These are phyloP conservation scores for Penicillium parvum DNA, from an alignment of 495 filamentous ascomycete species.

Conservation along the genomic window DNA sequence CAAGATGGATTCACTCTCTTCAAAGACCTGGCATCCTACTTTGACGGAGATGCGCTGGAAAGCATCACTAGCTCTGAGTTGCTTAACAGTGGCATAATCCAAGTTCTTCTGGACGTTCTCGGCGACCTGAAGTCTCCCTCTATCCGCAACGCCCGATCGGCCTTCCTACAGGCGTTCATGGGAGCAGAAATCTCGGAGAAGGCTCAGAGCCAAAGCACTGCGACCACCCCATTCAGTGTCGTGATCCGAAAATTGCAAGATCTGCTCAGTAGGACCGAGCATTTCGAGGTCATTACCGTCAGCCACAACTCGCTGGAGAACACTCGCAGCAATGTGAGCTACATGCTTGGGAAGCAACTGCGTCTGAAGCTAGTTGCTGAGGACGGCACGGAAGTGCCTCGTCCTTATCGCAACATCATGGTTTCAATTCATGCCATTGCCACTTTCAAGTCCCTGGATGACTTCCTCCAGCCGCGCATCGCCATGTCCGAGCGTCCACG, in stretches of 20 bases:
- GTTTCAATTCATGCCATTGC: constrained; percentile 98
- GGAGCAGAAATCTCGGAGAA: constrained; percentile 57
- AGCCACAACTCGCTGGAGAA: constrained; percentile 90
- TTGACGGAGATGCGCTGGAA: constrained; percentile 80
- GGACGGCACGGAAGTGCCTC: constrained; percentile 83
- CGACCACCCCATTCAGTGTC: constrained; percentile 82
- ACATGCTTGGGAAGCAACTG: constrained; percentile 95
- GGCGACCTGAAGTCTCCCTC: constrained; percentile 51
- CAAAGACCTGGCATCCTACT: constrained; percentile 73
- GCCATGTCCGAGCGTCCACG: constrained; percentile 76
- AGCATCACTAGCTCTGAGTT: constrained; percentile 97
- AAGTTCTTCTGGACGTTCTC: constrained; percentile 77
- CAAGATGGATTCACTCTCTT: constrained; percentile 60
- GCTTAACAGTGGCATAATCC: constrained; percentile 82
- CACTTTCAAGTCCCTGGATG: constrained; percentile 93
- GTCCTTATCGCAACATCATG: constrained; percentile 85
- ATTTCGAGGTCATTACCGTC: constrained; percentile 96
- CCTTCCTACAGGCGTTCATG: constrained; percentile 97
- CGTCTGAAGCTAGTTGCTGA: constrained; percentile 85
- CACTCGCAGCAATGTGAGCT: constrained; percentile 84
- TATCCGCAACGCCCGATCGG: constrained; percentile 63
- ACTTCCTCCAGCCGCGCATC: constrained; percentile 91
- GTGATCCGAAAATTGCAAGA: constrained; percentile 94
- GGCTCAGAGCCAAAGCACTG: constrained; percentile 57
- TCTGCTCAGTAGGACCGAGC: constrained; percentile 90